Percentiles rank a stretch among this genome's conserved stretches.
Evolutionary conservation across 768 basidiomycete genomes (phyloP).

Genomic region (Lactifluus subvellereus): DNA sequence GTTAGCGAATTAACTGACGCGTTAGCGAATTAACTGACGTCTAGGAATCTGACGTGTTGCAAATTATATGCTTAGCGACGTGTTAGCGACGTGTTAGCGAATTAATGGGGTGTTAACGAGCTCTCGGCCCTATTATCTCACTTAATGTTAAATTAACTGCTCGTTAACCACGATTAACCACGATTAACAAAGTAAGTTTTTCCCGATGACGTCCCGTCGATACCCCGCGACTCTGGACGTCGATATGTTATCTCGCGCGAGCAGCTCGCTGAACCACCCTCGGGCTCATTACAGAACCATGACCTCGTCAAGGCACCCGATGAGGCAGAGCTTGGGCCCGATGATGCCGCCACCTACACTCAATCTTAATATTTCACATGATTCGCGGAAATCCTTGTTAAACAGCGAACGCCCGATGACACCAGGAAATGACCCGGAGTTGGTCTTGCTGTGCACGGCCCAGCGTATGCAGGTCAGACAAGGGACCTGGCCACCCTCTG

Average conservation of each 20-base stretch:
- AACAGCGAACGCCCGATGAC: conserved; percentile 32
- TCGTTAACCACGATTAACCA: too few relatives aligned
- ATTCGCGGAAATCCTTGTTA: conserved; percentile 21
- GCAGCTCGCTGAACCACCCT: conserved; percentile 4
- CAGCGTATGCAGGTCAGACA: conserved; percentile 36
- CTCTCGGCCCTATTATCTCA: too few relatives aligned
- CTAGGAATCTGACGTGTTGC: too few relatives aligned
- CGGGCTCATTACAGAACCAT: not conserved
- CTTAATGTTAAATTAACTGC: too few relatives aligned
- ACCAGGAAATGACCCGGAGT: conserved; percentile 29
- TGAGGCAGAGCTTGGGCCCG: conserved; percentile 8
- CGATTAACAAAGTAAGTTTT: too few relatives aligned
- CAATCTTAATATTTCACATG: conserved; percentile 5
- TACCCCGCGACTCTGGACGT: not conserved
- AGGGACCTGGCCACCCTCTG: not conserved
- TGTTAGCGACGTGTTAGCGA: too few relatives aligned
- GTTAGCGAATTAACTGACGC: too few relatives aligned
- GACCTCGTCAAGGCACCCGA: conserved; percentile 3
- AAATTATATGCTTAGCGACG: too few relatives aligned
- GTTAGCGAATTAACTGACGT: too few relatives aligned
- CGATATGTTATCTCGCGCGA: conserved; percentile 19
- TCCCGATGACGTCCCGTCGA: conserved; percentile 19
- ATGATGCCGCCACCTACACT: conserved; percentile 17
- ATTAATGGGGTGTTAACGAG: too few relatives aligned
- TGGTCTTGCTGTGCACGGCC: conserved; percentile 47